phyloP scores from a whole-genome alignment of 805 yeast genomes.

The Hemisphaericaspora nanyangensis region DNA sequence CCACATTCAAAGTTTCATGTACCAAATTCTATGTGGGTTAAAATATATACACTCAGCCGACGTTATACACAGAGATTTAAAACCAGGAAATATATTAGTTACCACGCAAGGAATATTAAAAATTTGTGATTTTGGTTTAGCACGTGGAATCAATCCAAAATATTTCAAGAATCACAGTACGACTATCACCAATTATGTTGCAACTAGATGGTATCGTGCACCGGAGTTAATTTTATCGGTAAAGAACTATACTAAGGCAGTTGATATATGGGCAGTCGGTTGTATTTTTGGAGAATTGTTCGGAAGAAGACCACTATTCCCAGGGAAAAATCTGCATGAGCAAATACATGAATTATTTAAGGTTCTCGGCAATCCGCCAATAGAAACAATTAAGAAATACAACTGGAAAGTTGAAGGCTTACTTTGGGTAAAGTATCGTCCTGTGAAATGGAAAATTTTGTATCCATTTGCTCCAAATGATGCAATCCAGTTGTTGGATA shows the following conservation, averaged over 20 bases:
- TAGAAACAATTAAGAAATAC: conserved; percentile 31
- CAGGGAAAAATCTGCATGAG: conserved; percentile 67
- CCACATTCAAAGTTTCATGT: conserved; percentile 71
- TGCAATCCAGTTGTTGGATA: conserved; percentile 48
- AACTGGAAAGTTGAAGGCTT: conserved; percentile 23
- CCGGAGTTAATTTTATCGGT: conserved; percentile 78
- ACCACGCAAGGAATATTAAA: conserved; percentile 71
- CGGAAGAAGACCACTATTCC: conserved; percentile 74
- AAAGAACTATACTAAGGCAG: conserved; percentile 55
- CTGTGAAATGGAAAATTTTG: conserved; percentile 45
- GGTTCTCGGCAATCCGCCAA: conserved; percentile 69
- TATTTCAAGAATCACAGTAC: conserved; percentile 28
- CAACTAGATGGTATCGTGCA: conserved; percentile 94
- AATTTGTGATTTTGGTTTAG: conserved; percentile 92
- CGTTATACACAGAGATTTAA: conserved; percentile 87
- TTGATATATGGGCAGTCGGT: conserved; percentile 94
- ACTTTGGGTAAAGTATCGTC: conserved; percentile 40
- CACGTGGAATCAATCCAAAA: conserved; percentile 60
- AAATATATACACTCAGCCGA: conserved; percentile 90
- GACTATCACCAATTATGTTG: conserved; percentile 79
- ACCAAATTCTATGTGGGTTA: conserved; percentile 82
- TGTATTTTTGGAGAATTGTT: conserved; percentile 85
- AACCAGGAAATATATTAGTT: conserved; percentile 85
- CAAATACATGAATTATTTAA: conserved; percentile 69
- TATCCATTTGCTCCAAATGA: conserved; percentile 59